A percentile compares a stretch with the other conserved stretches of the same genome.
phyloP scores from a whole-genome alignment of 257 asterid genomes.

The Pogostemon cablin region DNA sequence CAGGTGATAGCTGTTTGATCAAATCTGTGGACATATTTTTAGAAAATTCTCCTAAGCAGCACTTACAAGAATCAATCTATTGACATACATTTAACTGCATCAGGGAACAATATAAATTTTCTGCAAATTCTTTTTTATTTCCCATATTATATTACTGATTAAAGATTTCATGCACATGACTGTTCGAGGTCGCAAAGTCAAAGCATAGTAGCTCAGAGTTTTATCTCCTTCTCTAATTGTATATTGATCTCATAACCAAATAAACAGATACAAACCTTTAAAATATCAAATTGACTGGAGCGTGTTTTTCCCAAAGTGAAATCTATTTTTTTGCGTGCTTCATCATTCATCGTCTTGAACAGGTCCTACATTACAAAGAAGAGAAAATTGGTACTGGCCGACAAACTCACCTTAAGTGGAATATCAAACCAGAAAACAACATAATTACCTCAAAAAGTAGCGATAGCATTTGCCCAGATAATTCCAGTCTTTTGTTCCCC shows the following conservation, averaged over 20 bases:
- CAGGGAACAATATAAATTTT: conserved; percentile 22
- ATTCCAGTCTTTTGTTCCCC: conserved; percentile 94
- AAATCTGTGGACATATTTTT: background rate
- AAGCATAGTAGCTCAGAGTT: background rate
- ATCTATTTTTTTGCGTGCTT: conserved; percentile 49
- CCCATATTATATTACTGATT: conserved; percentile 11
- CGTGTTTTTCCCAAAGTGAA: conserved; percentile 44
- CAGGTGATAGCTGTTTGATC: background rate
- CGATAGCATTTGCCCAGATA: conserved; percentile 86
- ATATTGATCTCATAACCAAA: background rate
- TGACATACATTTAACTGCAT: conserved; percentile 6
- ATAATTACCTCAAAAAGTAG: conserved; percentile 85
- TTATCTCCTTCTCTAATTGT: background rate
- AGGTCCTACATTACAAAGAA: conserved; percentile 57
- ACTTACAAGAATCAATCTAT: background rate
- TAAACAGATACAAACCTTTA: conserved; percentile 53
- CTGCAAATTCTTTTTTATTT: conserved; percentile 20
- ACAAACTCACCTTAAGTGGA: conserved; percentile 21
- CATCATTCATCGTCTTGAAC: conserved; percentile 88
- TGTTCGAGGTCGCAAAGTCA: background rate
- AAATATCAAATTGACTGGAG: conserved; percentile 60
- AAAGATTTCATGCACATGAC: background rate
- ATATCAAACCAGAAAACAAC: conserved; percentile 8
- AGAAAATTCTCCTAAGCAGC: background rate
- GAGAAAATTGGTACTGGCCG: conserved; percentile 14